Percentiles rank a stretch among this genome's conserved stretches.
These are phyloP conservation scores for Puccinia triticina DNA, from an alignment of 1,284 basidiomycete species.

Conservation along the genomic window DNA sequence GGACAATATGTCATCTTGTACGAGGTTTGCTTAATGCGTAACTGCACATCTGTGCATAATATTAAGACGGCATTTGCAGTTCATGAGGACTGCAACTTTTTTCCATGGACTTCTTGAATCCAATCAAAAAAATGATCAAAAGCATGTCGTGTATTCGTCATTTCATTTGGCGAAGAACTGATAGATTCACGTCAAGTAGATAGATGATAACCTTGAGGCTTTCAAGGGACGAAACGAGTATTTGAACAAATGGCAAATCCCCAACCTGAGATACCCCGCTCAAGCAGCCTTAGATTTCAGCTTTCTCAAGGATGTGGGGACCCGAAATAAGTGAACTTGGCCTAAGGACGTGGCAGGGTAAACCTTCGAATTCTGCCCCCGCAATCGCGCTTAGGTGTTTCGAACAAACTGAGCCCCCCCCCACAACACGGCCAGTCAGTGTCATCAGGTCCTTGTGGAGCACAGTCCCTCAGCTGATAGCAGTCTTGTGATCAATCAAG, in stretches of 20 bases:
- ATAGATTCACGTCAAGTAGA: neutral
- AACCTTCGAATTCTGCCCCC: neutral
- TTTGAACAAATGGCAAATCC: neutral
- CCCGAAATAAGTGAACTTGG: neutral
- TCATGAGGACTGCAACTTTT: conserved; percentile 3
- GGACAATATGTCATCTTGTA: neutral
- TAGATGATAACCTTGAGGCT: neutral
- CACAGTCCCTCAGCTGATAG: neutral
- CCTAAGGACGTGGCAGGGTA: neutral
- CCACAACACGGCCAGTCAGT: neutral
- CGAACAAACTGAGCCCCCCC: neutral
- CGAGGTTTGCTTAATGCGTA: neutral
- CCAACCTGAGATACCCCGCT: conserved; percentile 1
- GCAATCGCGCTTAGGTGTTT: neutral
- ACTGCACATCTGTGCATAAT: too few relatives aligned
- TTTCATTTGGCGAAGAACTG: neutral
- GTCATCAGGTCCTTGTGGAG: neutral
- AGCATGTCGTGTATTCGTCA: neutral
- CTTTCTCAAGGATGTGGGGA: conserved; percentile 12
- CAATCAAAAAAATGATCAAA: neutral
- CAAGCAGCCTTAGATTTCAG: neutral
- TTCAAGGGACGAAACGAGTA: neutral
- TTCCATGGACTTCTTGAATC: neutral
- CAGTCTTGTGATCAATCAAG: neutral
- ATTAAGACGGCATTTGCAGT: neutral